Percentiles rank a stretch among this genome's conserved stretches.
Evolutionary conservation across 495 filamentous ascomycete genomes (phyloP).

Genomic region (Penicillium soppii): DNA sequence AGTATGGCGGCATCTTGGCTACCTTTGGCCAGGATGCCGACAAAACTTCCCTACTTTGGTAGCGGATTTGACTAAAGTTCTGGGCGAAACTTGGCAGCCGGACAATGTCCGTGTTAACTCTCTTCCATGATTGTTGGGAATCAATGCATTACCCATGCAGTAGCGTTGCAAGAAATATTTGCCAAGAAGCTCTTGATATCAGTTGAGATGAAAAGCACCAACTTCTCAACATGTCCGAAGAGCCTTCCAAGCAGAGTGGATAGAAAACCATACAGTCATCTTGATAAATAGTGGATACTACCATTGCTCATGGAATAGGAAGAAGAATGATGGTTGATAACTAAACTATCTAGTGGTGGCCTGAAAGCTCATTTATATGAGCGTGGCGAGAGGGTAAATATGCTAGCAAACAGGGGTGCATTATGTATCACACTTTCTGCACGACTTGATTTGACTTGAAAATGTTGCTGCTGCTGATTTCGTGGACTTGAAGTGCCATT

Average conservation of each 20-base stretch:
- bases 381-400: too few relatives aligned
- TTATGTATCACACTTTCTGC: too few relatives aligned
- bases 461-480: too few relatives aligned
- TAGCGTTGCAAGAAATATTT: conserved; percentile 24
- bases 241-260: conserved; percentile 37
- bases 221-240: conserved; percentile 26
- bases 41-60: not conserved
- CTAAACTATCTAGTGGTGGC: too few relatives aligned
- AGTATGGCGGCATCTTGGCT: conserved; percentile 43
- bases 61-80: conserved; percentile 29
- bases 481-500: too few relatives aligned
- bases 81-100: conserved; percentile 41
- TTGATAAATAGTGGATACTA: too few relatives aligned
- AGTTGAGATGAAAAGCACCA: conserved; percentile 21
- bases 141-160: conserved; percentile 32
- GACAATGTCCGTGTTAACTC: conserved; percentile 37
- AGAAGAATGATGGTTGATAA: too few relatives aligned
- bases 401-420: too few relatives aligned
- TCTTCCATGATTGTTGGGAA: conserved; percentile 33
- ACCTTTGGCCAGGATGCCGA: conserved; percentile 35
- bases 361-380: too few relatives aligned
- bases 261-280: conserved; percentile 33
- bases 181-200: conserved; percentile 19
- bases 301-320: too few relatives aligned
- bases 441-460: too few relatives aligned